A percentile compares a stretch with the other conserved stretches of the same genome.
phyloP scores from a whole-genome alignment of 2,329 filamentous ascomycete species.

The Hortaea werneckii region DNA sequence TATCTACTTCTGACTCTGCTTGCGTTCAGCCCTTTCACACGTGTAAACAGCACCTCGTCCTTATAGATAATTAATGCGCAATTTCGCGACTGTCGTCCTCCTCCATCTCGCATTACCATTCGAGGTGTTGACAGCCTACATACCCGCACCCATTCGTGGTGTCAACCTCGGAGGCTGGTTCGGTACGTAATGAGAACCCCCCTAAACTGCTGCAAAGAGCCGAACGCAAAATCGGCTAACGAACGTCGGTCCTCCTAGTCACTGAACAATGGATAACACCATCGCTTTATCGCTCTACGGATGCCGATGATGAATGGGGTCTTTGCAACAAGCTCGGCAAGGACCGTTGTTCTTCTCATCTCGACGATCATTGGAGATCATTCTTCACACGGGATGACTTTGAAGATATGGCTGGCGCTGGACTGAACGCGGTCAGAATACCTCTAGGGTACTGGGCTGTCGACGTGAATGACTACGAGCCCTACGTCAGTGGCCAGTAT shows the following conservation, averaged over 20 bases:
- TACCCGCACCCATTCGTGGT: background rate
- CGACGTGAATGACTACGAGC: background rate
- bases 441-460: background rate
- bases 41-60: too few relatives aligned
- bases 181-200: background rate
- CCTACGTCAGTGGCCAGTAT: slow-evolving; percentile 2
- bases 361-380: slow-evolving; percentile 13
- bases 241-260: background rate
- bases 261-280: slow-evolving; percentile 6
- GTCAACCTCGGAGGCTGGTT: slow-evolving; percentile 3
- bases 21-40: too few relatives aligned
- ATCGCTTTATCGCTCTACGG: slow-evolving; percentile 6
- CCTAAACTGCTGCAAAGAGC: too few relatives aligned
- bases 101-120: too few relatives aligned
- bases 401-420: background rate
- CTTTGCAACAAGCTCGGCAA: slow-evolving; percentile 13
- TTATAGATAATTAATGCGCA: too few relatives aligned
- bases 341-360: slow-evolving; percentile 6
- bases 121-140: background rate
- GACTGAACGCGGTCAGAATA: slow-evolving; percentile 2
- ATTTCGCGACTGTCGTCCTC: too few relatives aligned
- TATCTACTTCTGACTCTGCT: too few relatives aligned
- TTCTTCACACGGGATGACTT: slow-evolving; percentile 7
- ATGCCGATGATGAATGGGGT: slow-evolving; percentile 13
- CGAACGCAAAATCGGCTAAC: too few relatives aligned